A percentile compares a stretch with the other conserved stretches of the same genome.
Evolutionary conservation across 106 monocot species (phyloP).

Genomic region (Apostasia ramifera): DNA sequence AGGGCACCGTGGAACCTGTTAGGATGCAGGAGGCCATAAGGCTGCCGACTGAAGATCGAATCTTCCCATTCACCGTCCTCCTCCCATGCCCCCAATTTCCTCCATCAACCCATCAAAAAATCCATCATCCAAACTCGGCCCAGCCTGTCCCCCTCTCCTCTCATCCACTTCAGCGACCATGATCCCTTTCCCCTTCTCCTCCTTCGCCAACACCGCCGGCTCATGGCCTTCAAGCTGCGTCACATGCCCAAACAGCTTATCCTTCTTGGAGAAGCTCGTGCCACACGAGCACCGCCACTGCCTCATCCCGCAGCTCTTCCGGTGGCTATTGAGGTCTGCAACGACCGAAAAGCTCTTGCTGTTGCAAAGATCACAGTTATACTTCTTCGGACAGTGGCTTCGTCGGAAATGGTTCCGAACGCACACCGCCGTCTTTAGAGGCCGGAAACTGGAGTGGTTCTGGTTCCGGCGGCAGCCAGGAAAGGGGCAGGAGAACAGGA

Average conservation of each 20-base stretch:
- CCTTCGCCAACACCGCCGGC: slow-evolving; percentile 17
- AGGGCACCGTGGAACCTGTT: no score
- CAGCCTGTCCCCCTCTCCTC: slow-evolving; percentile 1
- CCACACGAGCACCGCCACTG: slow-evolving; percentile 69
- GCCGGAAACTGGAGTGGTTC: slow-evolving; percentile 41
- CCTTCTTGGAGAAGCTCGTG: slow-evolving; percentile 67
- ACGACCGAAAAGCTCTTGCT: slow-evolving; percentile 54
- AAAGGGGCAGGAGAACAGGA: slow-evolving; percentile 49
- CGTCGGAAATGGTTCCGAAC: slow-evolving; percentile 57
- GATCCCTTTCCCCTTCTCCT: slow-evolving; percentile 9
- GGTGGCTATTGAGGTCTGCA: slow-evolving; percentile 49
- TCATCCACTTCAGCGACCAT: neutral
- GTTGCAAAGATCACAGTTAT: slow-evolving; percentile 37
- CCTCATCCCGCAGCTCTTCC: slow-evolving; percentile 47
- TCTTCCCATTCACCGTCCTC: neutral
- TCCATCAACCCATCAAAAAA: slow-evolving; percentile 23
- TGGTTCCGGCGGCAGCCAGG: slow-evolving; percentile 56
- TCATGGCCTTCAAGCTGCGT: slow-evolving; percentile 50
- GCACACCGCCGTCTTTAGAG: slow-evolving; percentile 55
- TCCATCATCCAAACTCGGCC: slow-evolving; percentile 8
- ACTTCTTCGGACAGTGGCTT: slow-evolving; percentile 66
- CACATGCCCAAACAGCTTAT: slow-evolving; percentile 73
- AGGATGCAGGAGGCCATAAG: no score
- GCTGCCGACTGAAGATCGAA: no score
- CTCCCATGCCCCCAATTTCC: slow-evolving; percentile 6